These are phyloP conservation scores for Puccinia horiana DNA, from an alignment of 1,284 basidiomycete genomes.

Conservation along the genomic window DNA sequence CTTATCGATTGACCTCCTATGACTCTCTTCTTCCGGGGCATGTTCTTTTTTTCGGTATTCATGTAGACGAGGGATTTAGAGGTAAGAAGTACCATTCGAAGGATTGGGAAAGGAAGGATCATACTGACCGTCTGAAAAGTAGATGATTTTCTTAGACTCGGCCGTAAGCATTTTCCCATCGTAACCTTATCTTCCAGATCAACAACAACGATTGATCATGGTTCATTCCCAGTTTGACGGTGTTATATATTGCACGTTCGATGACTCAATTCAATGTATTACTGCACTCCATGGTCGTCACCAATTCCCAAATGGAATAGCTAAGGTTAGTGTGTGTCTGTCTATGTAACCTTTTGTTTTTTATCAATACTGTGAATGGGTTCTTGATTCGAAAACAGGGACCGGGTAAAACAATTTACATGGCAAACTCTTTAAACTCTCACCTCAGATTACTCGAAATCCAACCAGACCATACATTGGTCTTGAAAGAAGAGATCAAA, in stretches of 20 bases:
- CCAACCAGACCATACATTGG: slow-evolving; percentile 23
- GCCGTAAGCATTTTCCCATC: neutral
- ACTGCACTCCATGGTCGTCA: slow-evolving; percentile 19
- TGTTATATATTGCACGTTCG: slow-evolving; percentile 47
- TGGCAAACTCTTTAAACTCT: slow-evolving; percentile 30
- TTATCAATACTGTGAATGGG: neutral
- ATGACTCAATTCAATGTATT: slow-evolving; percentile 17
- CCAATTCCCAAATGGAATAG: slow-evolving; percentile 46
- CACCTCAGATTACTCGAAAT: slow-evolving; percentile 35
- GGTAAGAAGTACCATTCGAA: neutral
- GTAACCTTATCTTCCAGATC: neutral
- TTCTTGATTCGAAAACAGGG: slow-evolving; percentile 18
- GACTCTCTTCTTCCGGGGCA: neutral
- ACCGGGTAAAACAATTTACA: slow-evolving; percentile 28
- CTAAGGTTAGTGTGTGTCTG: slow-evolving; percentile 28
- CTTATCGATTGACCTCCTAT: no score
- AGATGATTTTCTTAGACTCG: slow-evolving; percentile 7
- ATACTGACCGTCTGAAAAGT: neutral
- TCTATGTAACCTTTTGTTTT: neutral
- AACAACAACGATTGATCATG: neutral
- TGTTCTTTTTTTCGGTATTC: neutral
- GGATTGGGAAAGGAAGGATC: neutral
- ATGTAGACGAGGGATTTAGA: slow-evolving; percentile 16
- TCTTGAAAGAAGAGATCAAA: slow-evolving; percentile 31
- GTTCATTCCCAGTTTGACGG: slow-evolving; percentile 14